Percentiles rank a stretch among this genome's conserved stretches.
These are phyloP conservation scores for Filobasidium uniguttulatum DNA, from an alignment of 1,284 basidiomycete genomes.

Conservation along the genomic window DNA sequence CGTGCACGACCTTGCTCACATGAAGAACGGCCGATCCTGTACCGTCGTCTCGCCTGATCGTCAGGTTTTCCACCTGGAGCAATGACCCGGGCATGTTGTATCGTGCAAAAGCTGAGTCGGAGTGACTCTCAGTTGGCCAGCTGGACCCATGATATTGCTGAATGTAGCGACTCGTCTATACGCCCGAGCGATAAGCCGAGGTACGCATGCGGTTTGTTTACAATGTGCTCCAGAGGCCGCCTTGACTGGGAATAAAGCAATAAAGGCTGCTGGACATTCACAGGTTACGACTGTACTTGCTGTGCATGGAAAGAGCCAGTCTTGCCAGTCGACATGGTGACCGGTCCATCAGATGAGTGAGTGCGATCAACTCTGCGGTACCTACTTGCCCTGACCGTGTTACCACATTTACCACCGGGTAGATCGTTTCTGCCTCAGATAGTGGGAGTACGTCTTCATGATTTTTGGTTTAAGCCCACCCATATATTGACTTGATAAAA, in stretches of 20 bases:
- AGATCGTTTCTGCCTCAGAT: constrained; percentile 35
- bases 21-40: constrained; percentile 27
- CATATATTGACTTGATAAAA: not conserved
- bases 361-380: not conserved
- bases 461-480: not conserved
- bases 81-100: too few species aligned
- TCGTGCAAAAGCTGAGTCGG: too few species aligned
- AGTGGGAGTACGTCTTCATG: constrained; percentile 27
- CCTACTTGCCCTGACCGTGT: not conserved
- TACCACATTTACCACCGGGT: not conserved
- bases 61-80: constrained; percentile 18
- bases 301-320: not conserved
- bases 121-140: too few species aligned
- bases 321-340: not conserved
- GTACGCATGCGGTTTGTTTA: too few species aligned
- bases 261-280: too few species aligned
- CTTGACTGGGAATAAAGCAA: not conserved
- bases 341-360: constrained; percentile 5
- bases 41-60: constrained; percentile 25
- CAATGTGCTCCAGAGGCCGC: not conserved
- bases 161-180: too few species aligned
- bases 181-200: too few species aligned
- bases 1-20: constrained; percentile 18
- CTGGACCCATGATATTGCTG: too few species aligned
- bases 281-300: too few species aligned